Conservation (phyloP, 805 yeast genomes). For the Candida peoriensis region DNA sequence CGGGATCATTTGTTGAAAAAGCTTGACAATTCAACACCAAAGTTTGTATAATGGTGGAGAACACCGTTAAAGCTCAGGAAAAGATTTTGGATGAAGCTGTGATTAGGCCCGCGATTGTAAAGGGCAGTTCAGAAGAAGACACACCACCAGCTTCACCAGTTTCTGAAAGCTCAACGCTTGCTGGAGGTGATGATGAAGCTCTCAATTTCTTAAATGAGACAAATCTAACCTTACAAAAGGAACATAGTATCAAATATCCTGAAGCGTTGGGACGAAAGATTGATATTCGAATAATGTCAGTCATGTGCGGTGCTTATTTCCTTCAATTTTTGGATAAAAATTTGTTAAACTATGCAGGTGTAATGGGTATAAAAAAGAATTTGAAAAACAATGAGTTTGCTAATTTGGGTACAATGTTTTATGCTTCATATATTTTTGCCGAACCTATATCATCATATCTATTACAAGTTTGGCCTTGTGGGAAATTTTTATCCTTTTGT, state of each 20-base stretch:
- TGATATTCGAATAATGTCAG: slow-evolving; percentile 43
- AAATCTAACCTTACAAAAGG: slow-evolving; percentile 5
- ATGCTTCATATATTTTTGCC: slow-evolving; percentile 48
- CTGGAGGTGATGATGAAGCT: slow-evolving; percentile 18
- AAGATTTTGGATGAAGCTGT: no score
- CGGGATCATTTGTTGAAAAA: no score
- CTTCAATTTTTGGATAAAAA: slow-evolving; percentile 57
- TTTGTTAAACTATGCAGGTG: slow-evolving; percentile 56
- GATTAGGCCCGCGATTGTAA: no score
- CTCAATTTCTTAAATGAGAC: slow-evolving; percentile 16
- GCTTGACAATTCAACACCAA: no score
- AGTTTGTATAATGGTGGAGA: no score
- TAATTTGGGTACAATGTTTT: slow-evolving; percentile 48
- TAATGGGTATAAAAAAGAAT: slow-evolving; percentile 54
- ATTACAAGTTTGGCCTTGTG: slow-evolving; percentile 49
- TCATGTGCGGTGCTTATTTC: slow-evolving; percentile 49
- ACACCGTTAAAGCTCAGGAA: no score
- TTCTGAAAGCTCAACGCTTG: neutral
- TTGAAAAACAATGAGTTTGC: slow-evolving; percentile 45
- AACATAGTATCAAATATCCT: slow-evolving; percentile 12
- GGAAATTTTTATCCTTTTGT: slow-evolving; percentile 43
- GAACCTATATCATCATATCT: slow-evolving; percentile 45
- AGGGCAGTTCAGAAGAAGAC: no score
- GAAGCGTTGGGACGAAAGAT: slow-evolving; percentile 29
- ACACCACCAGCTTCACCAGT: no score